Evolutionary conservation across 495 filamentous ascomycete genomes (phyloP), one percentile per base, ranked within the genome.

Genomic region (Recurvomyces mirabilis): DNA sequence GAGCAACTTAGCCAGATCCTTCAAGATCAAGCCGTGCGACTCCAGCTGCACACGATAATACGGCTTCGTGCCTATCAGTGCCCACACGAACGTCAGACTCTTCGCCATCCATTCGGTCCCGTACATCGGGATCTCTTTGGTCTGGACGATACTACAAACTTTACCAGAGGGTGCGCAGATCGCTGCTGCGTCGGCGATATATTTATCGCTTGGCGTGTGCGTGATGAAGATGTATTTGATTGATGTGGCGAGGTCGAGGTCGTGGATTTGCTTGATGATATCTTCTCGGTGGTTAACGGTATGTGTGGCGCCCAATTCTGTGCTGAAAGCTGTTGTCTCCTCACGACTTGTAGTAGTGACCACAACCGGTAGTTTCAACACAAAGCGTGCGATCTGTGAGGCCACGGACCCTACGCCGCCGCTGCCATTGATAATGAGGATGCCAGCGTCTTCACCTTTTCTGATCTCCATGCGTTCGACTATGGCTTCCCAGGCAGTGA

Each of bases 41-140:
- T 49, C 50, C 17, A 43, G 21, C 6, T 56, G 41, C 19, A 52
- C 44, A 10, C 40, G n/a, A 26, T 56, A 56, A 15, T 34, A 46
- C n/a, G 46, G 47, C 32, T 61, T 58, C 33, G 59, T 56, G 9
- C 60, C 60, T 10, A 65, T 26, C 26, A 59, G 38, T 42, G 43
- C 53, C 60, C 61, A 65, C 17, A 52, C 38, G 46, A 61, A 65
- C n/a, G 58, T 54, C 43, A 65, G 26, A 20, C 46, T 57, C 49
- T 65, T 65, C 26, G 60, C 59, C 61, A 65, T 63, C 42, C 53
- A 60, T 38, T 60, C 55, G 10, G 61, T 63, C 1, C 62, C 60
- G 38, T 63, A 60, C 58, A 63, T 59, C 19, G 54, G 49, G 24
- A 56, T 43, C 9, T 56, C 50, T 36, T 60, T 41, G 14, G 34